These are phyloP conservation scores for Spongospora subterranea DNA, from an alignment of 208 protist genomes.

Conservation along the genomic window DNA sequence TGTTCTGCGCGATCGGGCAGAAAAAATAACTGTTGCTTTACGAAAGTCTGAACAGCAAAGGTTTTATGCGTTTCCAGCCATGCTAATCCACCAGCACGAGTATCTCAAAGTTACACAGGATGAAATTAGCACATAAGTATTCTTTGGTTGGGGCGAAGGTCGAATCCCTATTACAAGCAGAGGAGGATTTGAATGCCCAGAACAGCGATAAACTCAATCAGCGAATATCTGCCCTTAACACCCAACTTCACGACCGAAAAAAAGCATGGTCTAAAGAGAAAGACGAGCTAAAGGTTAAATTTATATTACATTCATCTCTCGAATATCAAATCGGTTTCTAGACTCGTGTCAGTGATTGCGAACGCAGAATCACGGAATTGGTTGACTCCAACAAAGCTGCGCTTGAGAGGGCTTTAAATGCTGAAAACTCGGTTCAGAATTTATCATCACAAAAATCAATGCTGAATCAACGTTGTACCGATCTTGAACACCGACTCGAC, in stretches of 20 bases:
- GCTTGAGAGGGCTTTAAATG: not conserved
- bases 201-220: not conserved
- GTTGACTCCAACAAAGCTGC: not conserved
- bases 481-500: not conserved
- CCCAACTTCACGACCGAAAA: constrained; percentile 35
- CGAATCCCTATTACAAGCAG: constrained; percentile 22
- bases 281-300: constrained; percentile 14
- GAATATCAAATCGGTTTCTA: no score
- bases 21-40: not conserved
- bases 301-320: not conserved
- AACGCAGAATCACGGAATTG: not conserved
- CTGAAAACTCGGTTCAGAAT: not conserved
- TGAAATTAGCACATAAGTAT: constrained; percentile 56
- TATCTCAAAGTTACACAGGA: not conserved
- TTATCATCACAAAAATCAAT: not conserved
- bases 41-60: constrained; percentile 49
- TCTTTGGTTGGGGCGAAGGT: constrained; percentile 25
- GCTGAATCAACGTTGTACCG: not conserved
- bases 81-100: not conserved
- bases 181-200: constrained; percentile 44
- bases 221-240: not conserved
- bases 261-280: not conserved
- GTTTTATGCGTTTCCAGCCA: not conserved
- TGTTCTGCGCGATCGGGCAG: not conserved
- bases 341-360: not conserved